Conservation (phyloP, 1,284 basidiomycete genomes). For the Calocybe gambosa region DNA sequence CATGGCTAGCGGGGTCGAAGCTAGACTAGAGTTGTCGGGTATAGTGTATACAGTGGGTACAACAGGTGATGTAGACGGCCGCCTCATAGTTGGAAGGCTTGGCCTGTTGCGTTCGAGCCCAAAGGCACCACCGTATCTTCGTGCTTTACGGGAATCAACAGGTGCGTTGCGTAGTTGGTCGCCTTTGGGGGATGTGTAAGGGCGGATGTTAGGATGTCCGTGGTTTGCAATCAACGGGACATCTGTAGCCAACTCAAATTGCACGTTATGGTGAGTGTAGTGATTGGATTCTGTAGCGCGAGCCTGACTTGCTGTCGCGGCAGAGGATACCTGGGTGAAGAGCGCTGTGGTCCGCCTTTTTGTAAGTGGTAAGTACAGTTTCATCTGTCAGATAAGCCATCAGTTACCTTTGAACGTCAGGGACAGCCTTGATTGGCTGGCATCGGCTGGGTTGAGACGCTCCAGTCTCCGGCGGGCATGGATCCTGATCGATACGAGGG, state of each 20-base stretch:
- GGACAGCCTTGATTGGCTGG: conserved; percentile 1
- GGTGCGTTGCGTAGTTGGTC: conserved; percentile 18
- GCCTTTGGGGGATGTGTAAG: neutral
- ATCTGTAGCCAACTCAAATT: neutral
- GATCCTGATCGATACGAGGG: conserved; percentile 1
- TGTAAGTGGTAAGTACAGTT: neutral
- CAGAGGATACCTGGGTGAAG: conserved; percentile 8
- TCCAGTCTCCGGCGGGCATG: conserved; percentile 1
- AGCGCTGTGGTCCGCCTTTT: conserved; percentile 2
- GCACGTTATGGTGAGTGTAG: conserved; percentile 1
- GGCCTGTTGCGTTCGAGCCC: conserved; percentile 20
- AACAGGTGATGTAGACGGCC: conserved; percentile 5
- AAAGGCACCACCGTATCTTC: conserved; percentile 30
- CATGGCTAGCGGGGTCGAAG: conserved; percentile 21
- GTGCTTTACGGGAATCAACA: conserved; percentile 25
- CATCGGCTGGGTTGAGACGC: conserved; percentile 1
- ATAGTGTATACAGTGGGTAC: conserved; percentile 6
- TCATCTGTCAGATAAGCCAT: neutral
- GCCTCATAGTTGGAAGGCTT: neutral
- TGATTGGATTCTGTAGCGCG: neutral
- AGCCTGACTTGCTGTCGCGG: conserved; percentile 6
- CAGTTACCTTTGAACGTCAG: conserved; percentile 9
- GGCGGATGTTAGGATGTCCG: neutral
- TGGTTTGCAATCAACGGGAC: neutral
- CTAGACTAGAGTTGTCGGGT: conserved; percentile 11